Base-by-base conservation (phyloP, 1,284 basidiomycete genomes). In the Apiotrichum porosum region DNA sequence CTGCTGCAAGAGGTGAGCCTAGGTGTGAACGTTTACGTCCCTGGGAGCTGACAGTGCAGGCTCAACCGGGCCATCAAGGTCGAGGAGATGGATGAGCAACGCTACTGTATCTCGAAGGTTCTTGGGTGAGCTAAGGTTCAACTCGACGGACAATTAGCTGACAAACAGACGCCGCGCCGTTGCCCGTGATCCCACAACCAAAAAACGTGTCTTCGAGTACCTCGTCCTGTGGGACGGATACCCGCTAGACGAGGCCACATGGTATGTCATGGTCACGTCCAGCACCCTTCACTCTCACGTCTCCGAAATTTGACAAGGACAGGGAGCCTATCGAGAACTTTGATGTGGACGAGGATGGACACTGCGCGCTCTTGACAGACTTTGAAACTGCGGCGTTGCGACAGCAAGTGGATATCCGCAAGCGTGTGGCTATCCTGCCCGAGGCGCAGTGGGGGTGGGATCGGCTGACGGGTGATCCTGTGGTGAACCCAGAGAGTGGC, bases 171-270 rank as follows among this genome's bases (percentile, higher is more conserved):
- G 52, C 12, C 22, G 42, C 6, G 44, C 43, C 2, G 19, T 49
- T 6, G 42, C 35, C 9, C 37, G 40, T 2, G 44, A 49, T n/a
- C 26, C 42, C 9, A 12, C 6, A 12, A 28, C 22, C 21, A n/a
- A 37, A 3, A 38, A 38, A n/a, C 39, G 52, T 9, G 28, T 42
- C 6, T 56, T 57, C 34, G 30, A 51, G 30, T 57, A 55, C 26
- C 34, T 60, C 32, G 52, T 60, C 40, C 48, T 53, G 30, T 60
- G 58, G 58, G 41, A 51, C 9, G 52, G 49, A 2, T 60, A 52
- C 26, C 36, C 30, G 6, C 17, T 57, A 45, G 33, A 49, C 8
- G 49, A 54, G 12, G 44, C 44, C 17, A 56, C 58, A 1, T 62
- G 61, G 60, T n/a, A n/a, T n/a, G n/a, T n/a, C n/a, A n/a, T n/a